Percentiles rank a stretch among this genome's conserved stretches.
Conservation (phyloP, 2,329 filamentous ascomycete species). For the Apiospora kogelbergensis region DNA sequence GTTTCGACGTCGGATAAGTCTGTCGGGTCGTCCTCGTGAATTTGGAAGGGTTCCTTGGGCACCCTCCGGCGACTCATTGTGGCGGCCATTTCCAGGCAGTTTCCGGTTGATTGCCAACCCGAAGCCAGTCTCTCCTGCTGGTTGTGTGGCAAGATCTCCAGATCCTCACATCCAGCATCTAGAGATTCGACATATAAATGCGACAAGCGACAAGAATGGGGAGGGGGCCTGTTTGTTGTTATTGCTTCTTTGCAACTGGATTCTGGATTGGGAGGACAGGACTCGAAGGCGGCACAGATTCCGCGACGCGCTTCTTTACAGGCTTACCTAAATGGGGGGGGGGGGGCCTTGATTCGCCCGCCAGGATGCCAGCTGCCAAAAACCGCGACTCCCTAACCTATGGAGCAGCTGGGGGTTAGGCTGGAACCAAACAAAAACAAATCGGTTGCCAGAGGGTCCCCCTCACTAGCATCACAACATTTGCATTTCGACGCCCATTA, state of each 20-base stretch:
- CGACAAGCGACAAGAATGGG: background rate
- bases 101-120: background rate
- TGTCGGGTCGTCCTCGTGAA: slow-evolving; percentile 34
- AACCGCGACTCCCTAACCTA: slow-evolving; percentile 20
- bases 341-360: no score
- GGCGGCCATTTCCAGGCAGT: slow-evolving; percentile 22
- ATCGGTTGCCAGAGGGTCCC: slow-evolving; percentile 18
- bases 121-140: background rate
- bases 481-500: background rate
- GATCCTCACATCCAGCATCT: background rate
- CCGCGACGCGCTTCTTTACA: background rate
- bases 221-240: background rate
- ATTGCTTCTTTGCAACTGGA: slow-evolving; percentile 5
- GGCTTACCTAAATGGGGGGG: no score
- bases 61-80: slow-evolving; percentile 28
- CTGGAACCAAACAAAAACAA: slow-evolving; percentile 34
- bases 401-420: no score
- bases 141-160: background rate
- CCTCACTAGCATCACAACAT: background rate
- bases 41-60: slow-evolving; percentile 34
- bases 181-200: background rate
- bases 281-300: background rate
- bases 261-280: background rate
- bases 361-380: background rate
- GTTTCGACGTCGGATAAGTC: slow-evolving; percentile 26